Conservation (phyloP, 2,329 filamentous ascomycete species). For the Diaporthe velutina region DNA sequence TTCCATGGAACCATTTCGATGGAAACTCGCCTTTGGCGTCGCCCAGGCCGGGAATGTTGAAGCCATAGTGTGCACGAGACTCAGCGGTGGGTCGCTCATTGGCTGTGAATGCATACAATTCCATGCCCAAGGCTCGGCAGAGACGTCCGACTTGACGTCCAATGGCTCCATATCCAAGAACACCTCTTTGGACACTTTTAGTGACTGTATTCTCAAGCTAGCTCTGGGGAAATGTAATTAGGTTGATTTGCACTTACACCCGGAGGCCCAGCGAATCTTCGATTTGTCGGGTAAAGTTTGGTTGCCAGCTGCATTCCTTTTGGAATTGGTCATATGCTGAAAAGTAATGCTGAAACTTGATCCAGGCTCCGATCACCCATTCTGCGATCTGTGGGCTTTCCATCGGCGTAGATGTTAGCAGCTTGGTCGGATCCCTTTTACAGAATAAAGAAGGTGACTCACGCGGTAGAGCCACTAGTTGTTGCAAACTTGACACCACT, state of each 20-base stretch:
- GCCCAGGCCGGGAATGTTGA: slow-evolving; percentile 73
- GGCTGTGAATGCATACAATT: slow-evolving; percentile 76
- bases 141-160: slow-evolving; percentile 59
- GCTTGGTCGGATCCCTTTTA: no score
- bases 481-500: slow-evolving; percentile 51
- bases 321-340: slow-evolving; percentile 47
- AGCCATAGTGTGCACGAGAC: slow-evolving; percentile 68
- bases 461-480: slow-evolving; percentile 54
- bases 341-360: slow-evolving; percentile 51
- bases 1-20: slow-evolving; percentile 55
- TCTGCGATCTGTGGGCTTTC: slow-evolving; percentile 54
- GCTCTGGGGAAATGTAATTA: no score
- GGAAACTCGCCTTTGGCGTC: slow-evolving; percentile 57
- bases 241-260: slow-evolving; percentile 21
- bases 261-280: slow-evolving; percentile 38
- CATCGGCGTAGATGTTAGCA: not conserved
- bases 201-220: not conserved
- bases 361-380: slow-evolving; percentile 55
- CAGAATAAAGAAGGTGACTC: slow-evolving; percentile 38
- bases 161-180: slow-evolving; percentile 59
- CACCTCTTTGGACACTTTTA: slow-evolving; percentile 42
- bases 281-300: slow-evolving; percentile 40
- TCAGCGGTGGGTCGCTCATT: slow-evolving; percentile 69
- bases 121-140: slow-evolving; percentile 72
- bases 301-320: slow-evolving; percentile 47